A percentile compares a stretch with the other conserved stretches of the same genome.
Conservation (phyloP, 1,284 basidiomycete species). For the Cystobasidiaceae sp. region DNA sequence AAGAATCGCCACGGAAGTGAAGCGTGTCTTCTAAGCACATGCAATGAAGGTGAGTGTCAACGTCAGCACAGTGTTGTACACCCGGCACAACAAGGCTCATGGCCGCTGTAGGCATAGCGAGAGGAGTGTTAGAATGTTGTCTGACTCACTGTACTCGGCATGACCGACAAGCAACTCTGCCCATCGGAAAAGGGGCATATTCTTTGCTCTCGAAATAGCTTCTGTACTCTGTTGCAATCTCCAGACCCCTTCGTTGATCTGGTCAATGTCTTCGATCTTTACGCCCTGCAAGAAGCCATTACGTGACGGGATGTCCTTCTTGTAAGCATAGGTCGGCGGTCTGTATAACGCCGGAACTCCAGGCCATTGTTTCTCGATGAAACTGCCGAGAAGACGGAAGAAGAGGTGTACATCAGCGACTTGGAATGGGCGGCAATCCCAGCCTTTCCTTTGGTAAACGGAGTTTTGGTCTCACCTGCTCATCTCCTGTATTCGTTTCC, state of each 20-base stretch:
- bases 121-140: no score
- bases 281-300: conserved; percentile 10
- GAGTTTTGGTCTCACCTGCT: neutral
- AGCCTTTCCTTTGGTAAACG: no score
- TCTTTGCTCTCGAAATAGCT: neutral
- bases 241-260: neutral
- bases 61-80: neutral
- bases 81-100: no score
- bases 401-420: no score
- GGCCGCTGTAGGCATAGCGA: no score
- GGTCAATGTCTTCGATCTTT: neutral
- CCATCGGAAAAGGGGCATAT: neutral
- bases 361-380: neutral
- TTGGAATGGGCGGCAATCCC: no score
- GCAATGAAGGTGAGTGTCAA: neutral
- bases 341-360: neutral
- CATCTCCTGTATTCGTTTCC: neutral
- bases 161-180: neutral
- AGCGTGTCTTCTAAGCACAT: neutral
- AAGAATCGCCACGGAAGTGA: neutral
- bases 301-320: neutral
- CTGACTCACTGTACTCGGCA: neutral
- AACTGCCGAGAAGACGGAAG: neutral
- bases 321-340: neutral
- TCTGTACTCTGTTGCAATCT: neutral